Conservation (phyloP, 2,329 filamentous ascomycete genomes). For the Diaporthe sp. region DNA sequence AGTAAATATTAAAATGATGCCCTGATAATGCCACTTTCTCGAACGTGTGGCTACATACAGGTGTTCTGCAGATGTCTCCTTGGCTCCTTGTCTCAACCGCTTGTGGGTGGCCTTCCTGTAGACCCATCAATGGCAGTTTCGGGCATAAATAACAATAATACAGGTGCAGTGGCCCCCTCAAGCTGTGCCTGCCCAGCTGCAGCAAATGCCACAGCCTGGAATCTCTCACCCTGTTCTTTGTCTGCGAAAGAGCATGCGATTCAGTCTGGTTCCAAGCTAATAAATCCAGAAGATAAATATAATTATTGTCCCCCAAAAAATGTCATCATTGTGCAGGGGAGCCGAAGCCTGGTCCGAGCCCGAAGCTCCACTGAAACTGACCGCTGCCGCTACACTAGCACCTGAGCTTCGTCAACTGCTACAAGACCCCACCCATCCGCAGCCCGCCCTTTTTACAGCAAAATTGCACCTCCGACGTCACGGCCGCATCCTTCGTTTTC, state of each 20-base stretch:
- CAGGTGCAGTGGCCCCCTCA: neutral
- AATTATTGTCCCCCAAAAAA: neutral
- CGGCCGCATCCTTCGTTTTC: slow-evolving; percentile 31
- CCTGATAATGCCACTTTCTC: neutral
- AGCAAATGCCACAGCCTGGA: neutral
- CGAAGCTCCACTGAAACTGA: slow-evolving; percentile 30
- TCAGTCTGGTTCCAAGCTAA: neutral
- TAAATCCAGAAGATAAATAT: neutral
- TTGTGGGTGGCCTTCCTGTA: neutral
- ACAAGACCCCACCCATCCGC: slow-evolving; percentile 15
- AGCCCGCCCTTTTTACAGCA: slow-evolving; percentile 38
- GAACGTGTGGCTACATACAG: too few species aligned
- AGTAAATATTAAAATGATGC: neutral
- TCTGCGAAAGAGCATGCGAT: neutral
- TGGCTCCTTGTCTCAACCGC: neutral
- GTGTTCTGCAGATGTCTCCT: neutral
- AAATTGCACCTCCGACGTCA: slow-evolving; percentile 41
- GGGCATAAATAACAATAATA: neutral
- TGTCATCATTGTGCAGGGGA: slow-evolving; percentile 36
- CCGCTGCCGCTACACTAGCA: slow-evolving; percentile 13
- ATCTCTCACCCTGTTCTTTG: neutral
- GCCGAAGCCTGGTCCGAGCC: slow-evolving; percentile 34
- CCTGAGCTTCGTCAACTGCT: slow-evolving; percentile 15
- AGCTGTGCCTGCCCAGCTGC: neutral
- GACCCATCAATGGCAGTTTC: neutral